Base-by-base conservation (phyloP, 352 stramenopile species). In the Phytophthora cryptogea region DNA sequence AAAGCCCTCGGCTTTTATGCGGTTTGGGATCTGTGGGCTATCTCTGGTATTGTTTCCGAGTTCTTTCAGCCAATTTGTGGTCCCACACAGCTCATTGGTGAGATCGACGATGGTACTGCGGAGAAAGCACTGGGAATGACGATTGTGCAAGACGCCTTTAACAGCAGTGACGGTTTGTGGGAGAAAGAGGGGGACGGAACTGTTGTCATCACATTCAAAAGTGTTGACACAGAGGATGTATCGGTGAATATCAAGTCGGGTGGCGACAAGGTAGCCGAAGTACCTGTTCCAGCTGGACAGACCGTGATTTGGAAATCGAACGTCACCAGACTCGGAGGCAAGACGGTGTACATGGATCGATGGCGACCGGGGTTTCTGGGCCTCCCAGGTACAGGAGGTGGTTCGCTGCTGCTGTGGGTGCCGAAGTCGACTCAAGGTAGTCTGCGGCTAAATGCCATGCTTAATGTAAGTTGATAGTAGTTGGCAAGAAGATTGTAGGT, bases 1-100 rank as follows among this genome's bases (percentile, higher is more conserved):
- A 63, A 78, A 35, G 71, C 61, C 5, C 55, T 80, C 8, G 61
- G 63, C 20, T 59, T 62, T 3, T 68, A 79, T 27, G 50, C 71
- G 0, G 57, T 72, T 36, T 81, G 71, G 44, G 71, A 81, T 49
- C 59, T 65, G 16, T 79, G 68, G 37, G 72, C 68, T 27, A 27
- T 80, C 28, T 54, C 59, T 17, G 49, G 51, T 9, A 43, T 80
- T 47, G 66, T 66, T n/a, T 60, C 70, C 5, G 66, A 79, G 30
- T 83, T 72, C 13, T 51, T 83, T 13, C 71, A 83, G 59, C 68
- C 74, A 2, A 77, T 81, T 40, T 81, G 74, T 33, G 69, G 69
- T 0, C 68, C 74, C 1, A 79, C 74, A 1, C 30, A 64, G n/a
- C 69, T 70, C 33, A 45, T 80, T 5, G 68, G 71, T 0, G 55